Percentiles rank a stretch among this genome's conserved stretches.
Conservation (phyloP, 768 basidiomycete species). For the Trametes gibbosa region DNA sequence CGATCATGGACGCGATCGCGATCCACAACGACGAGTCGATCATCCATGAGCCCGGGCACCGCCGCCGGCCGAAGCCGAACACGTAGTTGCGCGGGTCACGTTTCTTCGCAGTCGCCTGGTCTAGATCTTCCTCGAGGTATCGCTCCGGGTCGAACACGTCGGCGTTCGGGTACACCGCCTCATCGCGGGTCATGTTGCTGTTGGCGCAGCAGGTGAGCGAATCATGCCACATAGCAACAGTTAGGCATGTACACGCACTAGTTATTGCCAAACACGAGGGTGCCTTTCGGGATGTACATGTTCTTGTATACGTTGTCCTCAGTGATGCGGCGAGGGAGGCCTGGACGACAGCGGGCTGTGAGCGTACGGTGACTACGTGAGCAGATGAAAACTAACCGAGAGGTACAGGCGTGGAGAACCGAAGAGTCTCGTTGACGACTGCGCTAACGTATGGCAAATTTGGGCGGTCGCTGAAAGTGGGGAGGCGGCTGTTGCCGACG, state of each 20-base stretch:
- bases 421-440: conserved; percentile 50
- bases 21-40: conserved; percentile 26
- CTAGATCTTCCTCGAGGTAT: conserved; percentile 34
- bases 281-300: conserved; percentile 60
- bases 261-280: conserved; percentile 62
- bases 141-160: conserved; percentile 53
- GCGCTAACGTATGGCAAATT: conserved; percentile 58
- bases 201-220: neutral
- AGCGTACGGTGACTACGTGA: neutral
- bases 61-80: conserved; percentile 25
- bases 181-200: conserved; percentile 35
- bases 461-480: conserved; percentile 53
- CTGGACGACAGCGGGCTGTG: conserved; percentile 30
- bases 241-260: conserved; percentile 38
- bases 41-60: conserved; percentile 26
- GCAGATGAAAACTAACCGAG: conserved; percentile 39
- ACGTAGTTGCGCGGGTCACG: conserved; percentile 43
- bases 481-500: conserved; percentile 53
- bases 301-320: conserved; percentile 64
- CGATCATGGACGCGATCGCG: conserved; percentile 25
- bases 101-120: conserved; percentile 21
- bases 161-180: conserved; percentile 48
- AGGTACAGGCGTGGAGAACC: conserved; percentile 58
- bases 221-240: neutral
- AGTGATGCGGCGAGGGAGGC: conserved; percentile 61